Conservation (phyloP, 108 stramenopile species). For the Cyclostephanos tholiformis region DNA sequence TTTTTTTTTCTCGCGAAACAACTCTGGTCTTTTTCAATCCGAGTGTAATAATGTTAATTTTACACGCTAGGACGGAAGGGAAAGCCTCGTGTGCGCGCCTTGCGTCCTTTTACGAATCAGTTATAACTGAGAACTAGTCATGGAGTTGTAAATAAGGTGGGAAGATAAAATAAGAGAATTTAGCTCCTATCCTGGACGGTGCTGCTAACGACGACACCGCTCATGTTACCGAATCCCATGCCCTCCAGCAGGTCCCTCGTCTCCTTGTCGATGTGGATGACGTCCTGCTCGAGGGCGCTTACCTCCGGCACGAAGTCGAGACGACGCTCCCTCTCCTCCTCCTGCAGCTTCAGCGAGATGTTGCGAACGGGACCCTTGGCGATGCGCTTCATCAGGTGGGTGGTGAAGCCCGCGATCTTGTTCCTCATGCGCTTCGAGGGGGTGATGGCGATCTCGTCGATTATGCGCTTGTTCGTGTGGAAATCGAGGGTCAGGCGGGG, state of each 20-base stretch:
- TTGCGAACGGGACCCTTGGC: slow-evolving; percentile 98
- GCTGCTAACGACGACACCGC: slow-evolving; percentile 76
- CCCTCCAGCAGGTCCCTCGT: slow-evolving; percentile 96
- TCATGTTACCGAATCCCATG: slow-evolving; percentile 84
- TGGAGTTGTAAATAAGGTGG: not conserved
- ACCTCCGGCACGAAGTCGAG: slow-evolving; percentile 99
- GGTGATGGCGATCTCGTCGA: slow-evolving; percentile 96
- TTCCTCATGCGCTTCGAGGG: slow-evolving; percentile 99
- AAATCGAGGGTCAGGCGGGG: slow-evolving; percentile 98
- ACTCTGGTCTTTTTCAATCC: too few relatives aligned
- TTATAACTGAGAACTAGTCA: too few relatives aligned
- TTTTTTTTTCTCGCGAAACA: too few relatives aligned
- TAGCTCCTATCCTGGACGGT: slow-evolving; percentile 34
- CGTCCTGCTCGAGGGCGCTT: slow-evolving; percentile 95
- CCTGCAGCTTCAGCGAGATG: slow-evolving; percentile 99
- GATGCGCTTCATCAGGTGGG: slow-evolving; percentile 99
- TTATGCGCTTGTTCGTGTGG: slow-evolving; percentile 99
- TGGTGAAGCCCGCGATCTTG: slow-evolving; percentile 99
- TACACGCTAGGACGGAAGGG: too few relatives aligned
- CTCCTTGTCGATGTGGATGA: slow-evolving; percentile 94
- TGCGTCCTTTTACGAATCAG: too few relatives aligned
- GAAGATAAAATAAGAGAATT: slow-evolving; percentile 7
- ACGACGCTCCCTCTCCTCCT: slow-evolving; percentile 99
- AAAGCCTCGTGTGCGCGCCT: too few relatives aligned
- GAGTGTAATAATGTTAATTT: too few relatives aligned